Percentiles rank a stretch among this genome's conserved stretches.
phyloP scores from a whole-genome alignment of 1,139 yeast species.

The Schizosaccharomyces versatilis region DNA sequence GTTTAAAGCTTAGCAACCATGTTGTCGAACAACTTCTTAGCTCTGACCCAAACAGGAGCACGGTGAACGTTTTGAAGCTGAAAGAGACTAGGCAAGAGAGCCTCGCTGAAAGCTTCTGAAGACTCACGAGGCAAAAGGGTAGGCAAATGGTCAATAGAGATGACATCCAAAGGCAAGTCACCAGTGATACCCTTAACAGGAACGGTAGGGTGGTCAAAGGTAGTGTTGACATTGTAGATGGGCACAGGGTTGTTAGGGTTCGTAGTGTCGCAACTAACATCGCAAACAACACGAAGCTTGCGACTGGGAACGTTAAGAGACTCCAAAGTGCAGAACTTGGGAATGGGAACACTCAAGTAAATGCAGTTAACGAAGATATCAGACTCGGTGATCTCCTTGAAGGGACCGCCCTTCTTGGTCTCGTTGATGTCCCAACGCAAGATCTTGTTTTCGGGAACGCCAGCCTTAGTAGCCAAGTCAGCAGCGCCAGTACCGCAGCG shows the following conservation, averaged over 20 bases:
- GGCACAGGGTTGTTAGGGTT: slow-evolving; percentile 97
- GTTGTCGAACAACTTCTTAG: background rate
- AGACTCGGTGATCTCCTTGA: slow-evolving; percentile 65
- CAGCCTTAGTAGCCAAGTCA: slow-evolving; percentile 58
- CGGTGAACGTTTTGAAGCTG: slow-evolving; percentile 59
- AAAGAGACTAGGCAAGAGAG: slow-evolving; percentile 68
- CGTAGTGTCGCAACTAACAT: slow-evolving; percentile 95
- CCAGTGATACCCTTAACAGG: slow-evolving; percentile 54
- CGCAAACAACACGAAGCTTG: slow-evolving; percentile 76
- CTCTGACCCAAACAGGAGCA: slow-evolving; percentile 56
- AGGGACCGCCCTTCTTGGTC: slow-evolving; percentile 93
- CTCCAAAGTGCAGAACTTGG: slow-evolving; percentile 65
- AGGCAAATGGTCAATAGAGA: slow-evolving; percentile 94
- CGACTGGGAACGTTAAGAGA: slow-evolving; percentile 39
- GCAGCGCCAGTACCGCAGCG: slow-evolving; percentile 98
- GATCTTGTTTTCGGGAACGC: slow-evolving; percentile 67
- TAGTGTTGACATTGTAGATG: slow-evolving; percentile 72
- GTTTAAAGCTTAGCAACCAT: background rate
- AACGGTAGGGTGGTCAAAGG: slow-evolving; percentile 76
- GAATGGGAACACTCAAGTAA: slow-evolving; percentile 75
- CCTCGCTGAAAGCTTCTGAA: slow-evolving; percentile 69
- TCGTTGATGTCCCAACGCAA: slow-evolving; percentile 92
- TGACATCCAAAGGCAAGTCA: slow-evolving; percentile 57
- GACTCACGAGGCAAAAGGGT: slow-evolving; percentile 90
- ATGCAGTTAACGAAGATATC: slow-evolving; percentile 91